Evolutionary conservation across 768 basidiomycete genomes (phyloP).

Genomic region (Hericium rajendrae): DNA sequence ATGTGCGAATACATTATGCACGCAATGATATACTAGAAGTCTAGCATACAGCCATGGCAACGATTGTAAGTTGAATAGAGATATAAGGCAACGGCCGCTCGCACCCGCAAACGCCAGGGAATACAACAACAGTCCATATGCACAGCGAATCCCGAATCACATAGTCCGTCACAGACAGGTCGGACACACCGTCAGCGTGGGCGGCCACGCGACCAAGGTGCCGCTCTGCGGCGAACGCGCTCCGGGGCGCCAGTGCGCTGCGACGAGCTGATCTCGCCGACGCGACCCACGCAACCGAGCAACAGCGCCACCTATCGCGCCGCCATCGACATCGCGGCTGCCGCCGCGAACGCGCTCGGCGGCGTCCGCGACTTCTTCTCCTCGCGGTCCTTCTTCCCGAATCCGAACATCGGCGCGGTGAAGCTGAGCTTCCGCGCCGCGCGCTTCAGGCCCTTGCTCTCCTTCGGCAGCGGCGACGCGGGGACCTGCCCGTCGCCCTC

Average conservation of each 20-base stretch:
- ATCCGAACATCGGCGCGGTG: constrained; percentile 44
- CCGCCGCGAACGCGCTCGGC: neutral
- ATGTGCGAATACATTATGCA: constrained; percentile 1
- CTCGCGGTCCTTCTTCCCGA: constrained; percentile 35
- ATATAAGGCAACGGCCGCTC: neutral
- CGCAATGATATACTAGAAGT: neutral
- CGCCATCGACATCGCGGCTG: neutral
- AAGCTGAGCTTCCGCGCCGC: constrained; percentile 53
- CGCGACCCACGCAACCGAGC: too few relatives aligned
- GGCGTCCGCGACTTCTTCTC: neutral
- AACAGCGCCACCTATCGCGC: neutral
- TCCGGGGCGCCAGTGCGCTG: too few relatives aligned
- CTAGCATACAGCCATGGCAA: neutral
- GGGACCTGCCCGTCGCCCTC: constrained; percentile 14
- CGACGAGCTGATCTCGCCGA: too few relatives aligned
- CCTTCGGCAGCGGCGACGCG: constrained; percentile 22
- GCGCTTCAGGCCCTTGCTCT: constrained; percentile 26
- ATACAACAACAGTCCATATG: neutral
- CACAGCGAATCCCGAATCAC: neutral
- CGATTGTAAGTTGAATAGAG: neutral
- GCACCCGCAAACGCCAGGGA: neutral
- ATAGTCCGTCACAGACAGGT: too few relatives aligned
- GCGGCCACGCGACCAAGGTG: too few relatives aligned
- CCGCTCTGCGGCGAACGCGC: too few relatives aligned
- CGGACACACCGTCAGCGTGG: too few relatives aligned